Conservation (phyloP, 2,329 filamentous ascomycete genomes). For the Penicillium sclerotiorum region DNA sequence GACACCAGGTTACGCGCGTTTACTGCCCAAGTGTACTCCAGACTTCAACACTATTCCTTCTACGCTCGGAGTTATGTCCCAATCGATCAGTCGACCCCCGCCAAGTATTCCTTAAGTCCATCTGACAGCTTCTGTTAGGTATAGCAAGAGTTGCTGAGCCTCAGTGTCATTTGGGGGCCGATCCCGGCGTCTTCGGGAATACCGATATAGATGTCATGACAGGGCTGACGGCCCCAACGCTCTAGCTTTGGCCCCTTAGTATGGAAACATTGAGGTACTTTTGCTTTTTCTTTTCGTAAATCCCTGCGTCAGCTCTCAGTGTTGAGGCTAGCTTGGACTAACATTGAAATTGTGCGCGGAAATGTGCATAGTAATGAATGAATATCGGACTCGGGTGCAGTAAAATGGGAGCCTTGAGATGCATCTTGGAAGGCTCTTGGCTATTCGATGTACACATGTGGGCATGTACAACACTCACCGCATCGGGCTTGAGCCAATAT, state of each 20-base stretch:
- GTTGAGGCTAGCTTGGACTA: too few species aligned
- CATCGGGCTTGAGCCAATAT: too few species aligned
- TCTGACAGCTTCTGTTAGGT: neutral
- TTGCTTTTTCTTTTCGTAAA: neutral
- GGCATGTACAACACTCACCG: too few species aligned
- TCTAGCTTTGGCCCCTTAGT: neutral
- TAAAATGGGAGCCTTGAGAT: too few species aligned
- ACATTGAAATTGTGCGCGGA: too few species aligned
- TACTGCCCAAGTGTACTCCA: neutral
- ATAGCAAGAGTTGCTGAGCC: neutral
- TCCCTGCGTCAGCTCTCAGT: too few species aligned
- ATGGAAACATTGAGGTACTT: neutral
- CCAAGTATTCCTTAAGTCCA: neutral
- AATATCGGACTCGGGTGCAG: too few species aligned
- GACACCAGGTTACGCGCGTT: neutral
- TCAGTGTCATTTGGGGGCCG: constrained; percentile 12
- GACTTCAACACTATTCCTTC: neutral
- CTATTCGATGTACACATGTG: too few species aligned
- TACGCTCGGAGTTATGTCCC: neutral
- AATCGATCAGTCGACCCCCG: neutral
- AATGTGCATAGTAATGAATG: too few species aligned
- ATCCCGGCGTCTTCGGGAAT: neutral
- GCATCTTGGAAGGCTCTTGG: too few species aligned
- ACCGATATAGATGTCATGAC: neutral
- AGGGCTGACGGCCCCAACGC: neutral